Conservation (phyloP, 2,329 filamentous ascomycete genomes). For the Xylariomycetidae sp. region DNA sequence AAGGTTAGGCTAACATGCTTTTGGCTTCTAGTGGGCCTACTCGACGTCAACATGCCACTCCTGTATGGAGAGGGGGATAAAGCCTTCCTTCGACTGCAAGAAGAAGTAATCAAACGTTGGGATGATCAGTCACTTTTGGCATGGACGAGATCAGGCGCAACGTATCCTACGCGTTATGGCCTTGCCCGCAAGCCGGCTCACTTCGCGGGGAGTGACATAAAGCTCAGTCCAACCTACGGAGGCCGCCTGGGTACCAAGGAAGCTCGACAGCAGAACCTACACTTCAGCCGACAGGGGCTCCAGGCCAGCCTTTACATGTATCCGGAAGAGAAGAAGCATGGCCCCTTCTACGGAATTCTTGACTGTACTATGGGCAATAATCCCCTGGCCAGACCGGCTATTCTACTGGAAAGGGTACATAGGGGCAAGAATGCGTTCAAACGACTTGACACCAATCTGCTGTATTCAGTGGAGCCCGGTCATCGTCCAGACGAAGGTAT, state of each 20-base stretch:
- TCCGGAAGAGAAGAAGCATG: neutral
- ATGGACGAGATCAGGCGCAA: neutral
- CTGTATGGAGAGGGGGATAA: neutral
- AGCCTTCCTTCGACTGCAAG: neutral
- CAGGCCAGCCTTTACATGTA: too few species aligned
- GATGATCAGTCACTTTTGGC: constrained; percentile 6
- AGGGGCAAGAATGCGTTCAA: neutral
- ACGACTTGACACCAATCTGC: neutral
- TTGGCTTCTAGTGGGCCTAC: neutral
- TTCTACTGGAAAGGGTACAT: neutral
- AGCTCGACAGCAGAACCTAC: constrained; percentile 3
- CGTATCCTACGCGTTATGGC: neutral
- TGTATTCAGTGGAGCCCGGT: neutral
- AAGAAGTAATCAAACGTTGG: neutral
- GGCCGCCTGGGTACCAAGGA: neutral
- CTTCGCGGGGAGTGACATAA: constrained; percentile 1
- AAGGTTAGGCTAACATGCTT: too few species aligned
- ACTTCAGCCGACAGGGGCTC: neutral
- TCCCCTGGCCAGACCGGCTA: constrained; percentile 1
- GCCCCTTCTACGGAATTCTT: neutral
- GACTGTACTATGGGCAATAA: constrained; percentile 4
- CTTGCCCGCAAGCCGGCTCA: neutral
- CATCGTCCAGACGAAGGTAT: neutral
- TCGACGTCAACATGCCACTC: neutral
- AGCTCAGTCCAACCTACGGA: neutral